A percentile compares a stretch with the other conserved stretches of the same genome.
Conservation (phyloP, 2,329 filamentous ascomycete species). For the Zymoseptoria crescenta region DNA sequence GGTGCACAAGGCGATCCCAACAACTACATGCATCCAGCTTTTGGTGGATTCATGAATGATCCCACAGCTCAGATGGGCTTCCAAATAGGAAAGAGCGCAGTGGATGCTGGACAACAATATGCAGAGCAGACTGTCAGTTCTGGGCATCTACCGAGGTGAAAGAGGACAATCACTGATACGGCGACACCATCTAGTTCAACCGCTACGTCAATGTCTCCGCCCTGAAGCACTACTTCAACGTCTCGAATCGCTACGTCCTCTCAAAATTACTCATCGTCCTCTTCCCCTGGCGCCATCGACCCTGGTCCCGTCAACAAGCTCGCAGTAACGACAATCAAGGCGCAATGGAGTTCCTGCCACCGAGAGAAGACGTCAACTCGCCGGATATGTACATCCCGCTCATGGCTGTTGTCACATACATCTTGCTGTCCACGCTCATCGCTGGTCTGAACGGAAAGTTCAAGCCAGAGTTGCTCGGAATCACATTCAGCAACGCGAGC, state of each 20-base stretch:
- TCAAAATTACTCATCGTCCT: slow-evolving; percentile 89
- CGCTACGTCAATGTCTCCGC: slow-evolving; percentile 86
- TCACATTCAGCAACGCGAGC: slow-evolving; percentile 77
- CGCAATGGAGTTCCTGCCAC: slow-evolving; percentile 70
- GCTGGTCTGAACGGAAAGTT: slow-evolving; percentile 86
- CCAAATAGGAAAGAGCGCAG: slow-evolving; percentile 85
- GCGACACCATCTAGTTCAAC: slow-evolving; percentile 48
- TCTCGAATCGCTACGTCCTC: slow-evolving; percentile 93
- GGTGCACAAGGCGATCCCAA: slow-evolving; percentile 18
- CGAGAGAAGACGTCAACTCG: slow-evolving; percentile 82
- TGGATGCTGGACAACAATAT: slow-evolving; percentile 87
- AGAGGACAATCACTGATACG: background rate
- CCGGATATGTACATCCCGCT: slow-evolving; percentile 99
- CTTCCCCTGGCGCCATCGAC: slow-evolving; percentile 95
- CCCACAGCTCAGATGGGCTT: slow-evolving; percentile 90
- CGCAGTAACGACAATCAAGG: slow-evolving; percentile 43
- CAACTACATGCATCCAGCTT: slow-evolving; percentile 49
- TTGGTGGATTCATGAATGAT: slow-evolving; percentile 92
- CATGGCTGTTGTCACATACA: slow-evolving; percentile 97
- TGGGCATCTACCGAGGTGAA: background rate
- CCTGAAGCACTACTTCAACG: slow-evolving; percentile 98
- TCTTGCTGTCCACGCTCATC: slow-evolving; percentile 82
- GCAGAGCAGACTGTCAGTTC: slow-evolving; percentile 81
- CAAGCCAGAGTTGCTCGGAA: slow-evolving; percentile 85
- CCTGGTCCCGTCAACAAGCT: slow-evolving; percentile 87